Base-by-base conservation (phyloP, 495 filamentous ascomycete species). In the Aspergillus campestris region DNA sequence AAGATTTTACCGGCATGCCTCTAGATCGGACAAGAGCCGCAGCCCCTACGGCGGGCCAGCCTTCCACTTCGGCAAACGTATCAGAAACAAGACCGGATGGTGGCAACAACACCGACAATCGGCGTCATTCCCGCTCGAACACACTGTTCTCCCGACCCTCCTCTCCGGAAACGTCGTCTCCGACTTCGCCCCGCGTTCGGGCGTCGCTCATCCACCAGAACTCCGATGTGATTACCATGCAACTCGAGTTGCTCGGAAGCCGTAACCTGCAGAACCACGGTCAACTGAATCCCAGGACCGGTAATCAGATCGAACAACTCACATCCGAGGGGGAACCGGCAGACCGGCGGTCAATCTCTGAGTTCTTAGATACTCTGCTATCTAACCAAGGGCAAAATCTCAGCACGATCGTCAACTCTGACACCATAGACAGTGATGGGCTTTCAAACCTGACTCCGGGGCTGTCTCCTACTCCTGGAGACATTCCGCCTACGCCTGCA, bases 211-310 rank as follows among this genome's bases (percentile, higher is more conserved):
- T 72, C 15, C 67, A 72, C 44, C 66, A 71, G 29, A 65, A 66
- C 35, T 65, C 70, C 5, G 67, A 72, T 42, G 58, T 71, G n/a
- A 71, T 72, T 42, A 72, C 70, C 5, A 74, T 72, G 70, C 67
- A 74, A 38, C 43, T 74, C 15, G 69, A 71, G 37, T 49, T 74
- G 1, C 41, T 70, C 31, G 57, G 57, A 3, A 69, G 64, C 43
- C 67, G 53, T 28, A 61, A 51, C 15, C n/a, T 49, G 3, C 60
- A 59, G 34, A 46, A 47, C 33, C 49, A 51, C 8, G 38, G 46
- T 14, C 50, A 57, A 37, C 24, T 41, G 7, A 45, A 51, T 48
- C 42, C 59, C 8, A 37, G 50, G 40, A n/a, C 47, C 10, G 50
- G 45, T 18, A 51, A 38, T 44, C 50, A 57, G 12, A 13, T 38